These are phyloP conservation scores for Tricholoma sp. DNA, from an alignment of 768 basidiomycete species.

Conservation along the genomic window DNA sequence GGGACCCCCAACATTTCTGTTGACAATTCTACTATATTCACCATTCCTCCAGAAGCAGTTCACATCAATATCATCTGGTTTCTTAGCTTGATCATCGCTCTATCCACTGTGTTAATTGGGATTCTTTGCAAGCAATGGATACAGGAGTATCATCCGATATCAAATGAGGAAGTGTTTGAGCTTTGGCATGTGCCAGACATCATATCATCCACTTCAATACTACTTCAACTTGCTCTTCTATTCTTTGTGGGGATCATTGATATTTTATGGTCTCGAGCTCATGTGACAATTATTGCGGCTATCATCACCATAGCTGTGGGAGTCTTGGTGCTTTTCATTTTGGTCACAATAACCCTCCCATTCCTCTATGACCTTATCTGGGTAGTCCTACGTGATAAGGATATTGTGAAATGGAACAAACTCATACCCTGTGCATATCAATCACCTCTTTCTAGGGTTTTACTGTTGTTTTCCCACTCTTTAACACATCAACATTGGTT, in stretches of 20 bases:
- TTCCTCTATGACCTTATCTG: neutral
- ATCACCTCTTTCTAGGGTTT: neutral
- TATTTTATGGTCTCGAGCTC: slow-evolving; percentile 8
- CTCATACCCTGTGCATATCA: neutral
- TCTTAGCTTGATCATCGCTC: slow-evolving; percentile 5
- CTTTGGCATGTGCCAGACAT: slow-evolving; percentile 13
- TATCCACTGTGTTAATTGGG: slow-evolving; percentile 1
- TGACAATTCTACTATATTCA: neutral
- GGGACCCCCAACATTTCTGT: neutral
- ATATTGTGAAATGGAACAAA: neutral
- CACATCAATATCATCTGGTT: slow-evolving; percentile 10
- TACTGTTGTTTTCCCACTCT: neutral
- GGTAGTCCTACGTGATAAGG: neutral
- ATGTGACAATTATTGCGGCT: slow-evolving; percentile 4
- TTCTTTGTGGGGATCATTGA: slow-evolving; percentile 9
- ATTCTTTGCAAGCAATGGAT: slow-evolving; percentile 4
- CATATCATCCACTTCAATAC: slow-evolving; percentile 4
- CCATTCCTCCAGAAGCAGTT: neutral
- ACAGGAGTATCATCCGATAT: slow-evolving; percentile 2
- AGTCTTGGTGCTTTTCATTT: neutral
- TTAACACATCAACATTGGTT: neutral
- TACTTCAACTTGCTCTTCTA: slow-evolving; percentile 8
- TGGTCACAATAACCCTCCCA: neutral
- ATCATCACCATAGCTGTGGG: neutral
- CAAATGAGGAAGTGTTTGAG: neutral